Evolutionary conservation across 1,139 yeast species (phyloP), one percentile per base, ranked within the genome.

Genomic region (Tardiomyces depauwii): DNA sequence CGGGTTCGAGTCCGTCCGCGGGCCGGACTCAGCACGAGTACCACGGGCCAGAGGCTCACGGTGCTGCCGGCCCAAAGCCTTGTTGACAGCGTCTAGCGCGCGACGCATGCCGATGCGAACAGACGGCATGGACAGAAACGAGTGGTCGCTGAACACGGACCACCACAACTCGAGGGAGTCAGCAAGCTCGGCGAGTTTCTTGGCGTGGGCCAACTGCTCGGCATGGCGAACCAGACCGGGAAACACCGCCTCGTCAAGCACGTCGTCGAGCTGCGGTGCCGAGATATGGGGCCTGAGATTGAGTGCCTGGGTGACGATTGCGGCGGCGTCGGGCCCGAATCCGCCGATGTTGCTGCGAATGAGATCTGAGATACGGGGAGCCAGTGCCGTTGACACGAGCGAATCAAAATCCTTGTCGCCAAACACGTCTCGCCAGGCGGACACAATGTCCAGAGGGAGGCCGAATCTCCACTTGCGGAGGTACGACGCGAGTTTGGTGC

Each of bases 371-470:
- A 73, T 54, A n/a, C 61, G 56, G 0, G 73, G 69, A 1, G 70
- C 42, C 5, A 71, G 55, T 36, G 57, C 48, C 14, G 53, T 54
- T 1, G 51, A 51, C 9, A 66, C 46, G 44, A 59, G 52, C 11
- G 50, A 49, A 9, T 57, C 53, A 44, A 61, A 63, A 12, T 55
- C 57, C 1, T 53, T 52, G 7, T 57, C 58, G 2, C 72, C 73
- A 10, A 70, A 51, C 6, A 71, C 53, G 45, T 69, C 71, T 40
- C 58, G 61, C 62, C 76, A 68, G 9, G 5, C 36, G 10, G 16
- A 30, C n/a, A 30, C 36, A 5, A 10, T 14, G 10, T 30, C 36
- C 11, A 30, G 16, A 14, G 16, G 5, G 4, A 30, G 36, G 16
- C 16, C 36, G 16, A 30, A 30, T 11, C 36, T 4, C 36, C 36